These are phyloP conservation scores for Starmerella powellii DNA, from an alignment of 805 yeast species.

Conservation along the genomic window DNA sequence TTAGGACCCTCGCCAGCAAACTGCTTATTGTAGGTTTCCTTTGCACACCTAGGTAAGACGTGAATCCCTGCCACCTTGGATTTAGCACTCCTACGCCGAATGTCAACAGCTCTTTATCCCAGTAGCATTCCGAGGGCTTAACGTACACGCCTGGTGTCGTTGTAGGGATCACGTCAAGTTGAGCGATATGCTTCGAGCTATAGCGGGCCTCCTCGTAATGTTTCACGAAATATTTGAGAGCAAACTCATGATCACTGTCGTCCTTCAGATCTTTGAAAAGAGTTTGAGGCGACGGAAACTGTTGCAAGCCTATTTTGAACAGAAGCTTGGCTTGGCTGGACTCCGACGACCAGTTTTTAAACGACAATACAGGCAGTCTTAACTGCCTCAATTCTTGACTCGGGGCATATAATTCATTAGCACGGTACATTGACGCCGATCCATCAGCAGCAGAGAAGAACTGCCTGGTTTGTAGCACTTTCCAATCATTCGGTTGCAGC, in stretches of 20 bases:
- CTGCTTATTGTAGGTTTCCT: slow-evolving; percentile 22
- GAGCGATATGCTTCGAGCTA: slow-evolving; percentile 1
- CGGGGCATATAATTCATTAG: slow-evolving; percentile 27
- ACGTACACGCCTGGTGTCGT: slow-evolving; percentile 2
- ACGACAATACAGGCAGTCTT: slow-evolving; percentile 26
- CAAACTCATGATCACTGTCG: slow-evolving; percentile 10
- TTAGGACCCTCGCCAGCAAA: slow-evolving; percentile 19
- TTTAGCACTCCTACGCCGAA: slow-evolving; percentile 28
- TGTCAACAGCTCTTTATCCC: slow-evolving; percentile 18
- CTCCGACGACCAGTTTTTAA: slow-evolving; percentile 23
- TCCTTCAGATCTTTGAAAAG: slow-evolving; percentile 19
- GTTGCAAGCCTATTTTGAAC: slow-evolving; percentile 26
- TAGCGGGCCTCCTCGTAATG: slow-evolving; percentile 23
- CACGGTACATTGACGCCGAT: not conserved
- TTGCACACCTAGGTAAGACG: slow-evolving; percentile 27
- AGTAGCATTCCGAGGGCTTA: slow-evolving; percentile 23
- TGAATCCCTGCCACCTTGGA: slow-evolving; percentile 19
- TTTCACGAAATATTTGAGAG: slow-evolving; percentile 25
- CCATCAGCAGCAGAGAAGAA: slow-evolving; percentile 24
- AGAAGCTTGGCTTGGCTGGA: slow-evolving; percentile 27
- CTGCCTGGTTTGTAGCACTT: slow-evolving; percentile 23
- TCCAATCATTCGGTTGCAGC: slow-evolving; percentile 27
- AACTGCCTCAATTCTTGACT: slow-evolving; percentile 21
- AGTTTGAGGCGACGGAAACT: slow-evolving; percentile 22
- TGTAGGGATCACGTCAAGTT: slow-evolving; percentile 21